Percentiles rank a stretch among this genome's conserved stretches.
These are phyloP conservation scores for Cercospora sp. DNA, from an alignment of 2,329 filamentous ascomycete genomes.

Conservation along the genomic window DNA sequence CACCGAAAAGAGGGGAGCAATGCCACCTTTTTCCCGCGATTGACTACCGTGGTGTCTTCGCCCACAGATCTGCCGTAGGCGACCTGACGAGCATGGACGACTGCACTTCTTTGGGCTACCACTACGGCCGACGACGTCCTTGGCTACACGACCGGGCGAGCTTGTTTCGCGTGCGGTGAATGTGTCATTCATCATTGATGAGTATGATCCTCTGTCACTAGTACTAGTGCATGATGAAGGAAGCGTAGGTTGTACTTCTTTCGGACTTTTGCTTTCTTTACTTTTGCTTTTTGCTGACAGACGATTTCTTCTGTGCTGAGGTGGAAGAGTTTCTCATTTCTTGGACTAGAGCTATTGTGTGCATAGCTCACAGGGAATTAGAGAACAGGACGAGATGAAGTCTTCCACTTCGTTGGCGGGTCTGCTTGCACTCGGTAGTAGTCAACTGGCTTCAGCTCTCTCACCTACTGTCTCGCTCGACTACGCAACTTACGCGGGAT, in stretches of 20 bases:
- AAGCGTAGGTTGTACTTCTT: neutral
- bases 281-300: neutral
- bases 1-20: neutral
- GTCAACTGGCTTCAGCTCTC: conserved; percentile 33
- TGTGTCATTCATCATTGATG: neutral
- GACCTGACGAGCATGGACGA: neutral
- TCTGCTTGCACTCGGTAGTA: conserved; percentile 4
- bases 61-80: conserved; percentile 8
- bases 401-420: neutral
- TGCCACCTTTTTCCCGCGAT: neutral
- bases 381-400: neutral
- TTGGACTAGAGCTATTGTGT: neutral
- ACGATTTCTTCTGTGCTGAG: neutral
- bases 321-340: neutral
- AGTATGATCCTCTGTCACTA: neutral
- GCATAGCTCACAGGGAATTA: neutral
- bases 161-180: neutral
- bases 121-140: neutral
- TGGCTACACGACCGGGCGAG: neutral
- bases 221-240: neutral
- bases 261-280: neutral
- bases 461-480: conserved; percentile 58
- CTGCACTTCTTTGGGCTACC: neutral
- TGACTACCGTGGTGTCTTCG: neutral
- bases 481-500: conserved; percentile 67